A percentile compares a stretch with the other conserved stretches of the same genome.
Evolutionary conservation across 1,284 basidiomycete species (phyloP).

Genomic region (Singerocomus inundabilis): DNA sequence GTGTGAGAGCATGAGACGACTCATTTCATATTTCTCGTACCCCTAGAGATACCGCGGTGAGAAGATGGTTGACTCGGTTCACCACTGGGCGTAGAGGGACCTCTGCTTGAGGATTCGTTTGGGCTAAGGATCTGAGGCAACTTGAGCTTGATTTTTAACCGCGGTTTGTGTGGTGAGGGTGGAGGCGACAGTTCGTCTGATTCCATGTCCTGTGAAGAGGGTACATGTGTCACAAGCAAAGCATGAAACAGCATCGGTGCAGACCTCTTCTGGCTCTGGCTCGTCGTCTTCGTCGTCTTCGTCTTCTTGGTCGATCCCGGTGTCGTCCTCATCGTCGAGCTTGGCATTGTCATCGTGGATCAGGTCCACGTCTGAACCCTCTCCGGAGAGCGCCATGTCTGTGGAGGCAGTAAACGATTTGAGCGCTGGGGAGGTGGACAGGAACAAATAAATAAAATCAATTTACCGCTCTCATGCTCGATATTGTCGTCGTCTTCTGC

Average conservation of each 20-base stretch:
- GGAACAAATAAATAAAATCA: not conserved
- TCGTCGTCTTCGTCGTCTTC: constrained; percentile 26
- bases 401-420: not conserved
- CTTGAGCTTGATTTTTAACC: constrained; percentile 66
- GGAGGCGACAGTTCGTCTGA: constrained; percentile 38
- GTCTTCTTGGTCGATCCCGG: constrained; percentile 20
- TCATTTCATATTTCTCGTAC: constrained; percentile 9
- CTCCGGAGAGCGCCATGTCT: constrained; percentile 27
- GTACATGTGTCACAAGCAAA: not conserved
- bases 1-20: not conserved
- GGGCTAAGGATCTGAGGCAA: constrained; percentile 44
- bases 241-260: not conserved
- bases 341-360: constrained; percentile 29
- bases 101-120: constrained; percentile 38
- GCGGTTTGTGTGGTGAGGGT: constrained; percentile 35
- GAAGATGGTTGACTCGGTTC: constrained; percentile 30
- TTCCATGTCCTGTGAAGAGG: constrained; percentile 27
- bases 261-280: constrained; percentile 20
- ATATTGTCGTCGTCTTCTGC: not conserved
- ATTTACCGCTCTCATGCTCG: constrained; percentile 16
- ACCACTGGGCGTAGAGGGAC: constrained; percentile 40
- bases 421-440: not conserved
- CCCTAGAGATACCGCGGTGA: constrained; percentile 32
- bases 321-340: constrained; percentile 30
- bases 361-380: constrained; percentile 30